Base-by-base conservation (phyloP, 441 rosid species). In the Populus hybrid region DNA sequence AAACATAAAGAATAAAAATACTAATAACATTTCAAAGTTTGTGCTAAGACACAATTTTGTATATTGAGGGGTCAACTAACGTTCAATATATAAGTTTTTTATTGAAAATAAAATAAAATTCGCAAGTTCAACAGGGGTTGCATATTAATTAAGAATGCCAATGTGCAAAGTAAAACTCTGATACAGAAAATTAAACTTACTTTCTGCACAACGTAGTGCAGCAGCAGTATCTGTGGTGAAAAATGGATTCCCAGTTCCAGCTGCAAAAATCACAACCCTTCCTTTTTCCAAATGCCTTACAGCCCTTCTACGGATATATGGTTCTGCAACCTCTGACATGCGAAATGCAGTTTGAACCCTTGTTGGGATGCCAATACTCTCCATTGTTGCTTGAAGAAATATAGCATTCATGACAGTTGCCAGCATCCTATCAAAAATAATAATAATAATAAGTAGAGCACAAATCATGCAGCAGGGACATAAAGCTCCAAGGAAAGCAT, bases 141-240 rank as follows among this genome's bases (percentile, higher is more conserved):
- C 61, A 53, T 53, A 53, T 64, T 64, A 66, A 38, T 30, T 6
- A 30, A 21, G 50, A 28, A 23, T 18, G 67, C 68, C 12, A 21
- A 21, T 69, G 65, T 36, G 42, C 64, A 21, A 46, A 61, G 20
- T 53, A 32, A 8, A 24, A 40, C 35, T 42, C 67, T 69, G 74
- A 73, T 8, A 65, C 23, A 75, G 24, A 71, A 53, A 35, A 65
- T 57, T 21, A 18, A 16, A 82, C 97, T 83, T 85, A 93, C 97
- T 95, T 87, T 95, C 98, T 6, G 98, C 98, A 89, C 99, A 93
- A 14, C 95, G 95, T 78, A 95, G 89, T 80, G 97, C 97, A 65
- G 99, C 98, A 74, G 98, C 99, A 34, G 99, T 95, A 66, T 93
- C 97, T 0, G 97, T 95, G 64, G 99, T 92, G 92, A 95, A 95